Evolutionary conservation across 1,284 basidiomycete species (phyloP).

Genomic region (Rhodotorula sp.): DNA sequence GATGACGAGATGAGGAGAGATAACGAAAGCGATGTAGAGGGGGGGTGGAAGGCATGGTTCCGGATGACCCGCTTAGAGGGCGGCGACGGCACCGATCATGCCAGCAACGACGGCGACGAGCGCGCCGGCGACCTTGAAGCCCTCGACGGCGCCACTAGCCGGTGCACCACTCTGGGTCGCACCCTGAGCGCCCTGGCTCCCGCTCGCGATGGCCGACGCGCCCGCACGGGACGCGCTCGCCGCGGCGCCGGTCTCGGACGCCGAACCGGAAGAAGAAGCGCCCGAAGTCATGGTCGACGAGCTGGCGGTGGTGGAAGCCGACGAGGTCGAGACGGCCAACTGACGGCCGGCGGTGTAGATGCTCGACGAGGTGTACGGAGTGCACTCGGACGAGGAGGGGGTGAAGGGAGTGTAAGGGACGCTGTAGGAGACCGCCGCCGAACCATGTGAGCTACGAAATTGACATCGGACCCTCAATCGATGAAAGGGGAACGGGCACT

Average conservation of each 20-base stretch:
- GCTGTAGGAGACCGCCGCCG: slow-evolving; percentile 39
- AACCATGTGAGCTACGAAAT: background rate
- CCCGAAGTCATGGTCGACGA: slow-evolving; percentile 16
- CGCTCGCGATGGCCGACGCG: background rate
- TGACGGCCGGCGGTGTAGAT: slow-evolving; percentile 53
- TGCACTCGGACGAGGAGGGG: slow-evolving; percentile 64
- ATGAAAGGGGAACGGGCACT: background rate
- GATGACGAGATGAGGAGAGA: background rate
- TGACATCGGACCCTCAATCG: no score
- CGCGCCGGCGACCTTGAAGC: slow-evolving; percentile 4
- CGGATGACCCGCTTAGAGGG: background rate
- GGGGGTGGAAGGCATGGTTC: background rate
- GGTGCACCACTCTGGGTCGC: background rate
- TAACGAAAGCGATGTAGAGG: background rate
- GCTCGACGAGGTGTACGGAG: slow-evolving; percentile 57
- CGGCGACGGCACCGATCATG: slow-evolving; percentile 4
- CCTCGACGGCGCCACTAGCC: slow-evolving; percentile 1
- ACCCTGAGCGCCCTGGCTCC: background rate
- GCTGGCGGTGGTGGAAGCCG: slow-evolving; percentile 38
- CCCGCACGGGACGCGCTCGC: slow-evolving; percentile 1
- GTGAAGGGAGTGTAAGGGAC: slow-evolving; percentile 64
- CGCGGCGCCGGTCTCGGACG: background rate
- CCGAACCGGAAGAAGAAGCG: background rate
- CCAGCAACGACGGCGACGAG: slow-evolving; percentile 8
- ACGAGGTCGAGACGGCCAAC: slow-evolving; percentile 25